Base-by-base conservation (phyloP, 495 filamentous ascomycete genomes). In the Elaphomyces granulatus region DNA sequence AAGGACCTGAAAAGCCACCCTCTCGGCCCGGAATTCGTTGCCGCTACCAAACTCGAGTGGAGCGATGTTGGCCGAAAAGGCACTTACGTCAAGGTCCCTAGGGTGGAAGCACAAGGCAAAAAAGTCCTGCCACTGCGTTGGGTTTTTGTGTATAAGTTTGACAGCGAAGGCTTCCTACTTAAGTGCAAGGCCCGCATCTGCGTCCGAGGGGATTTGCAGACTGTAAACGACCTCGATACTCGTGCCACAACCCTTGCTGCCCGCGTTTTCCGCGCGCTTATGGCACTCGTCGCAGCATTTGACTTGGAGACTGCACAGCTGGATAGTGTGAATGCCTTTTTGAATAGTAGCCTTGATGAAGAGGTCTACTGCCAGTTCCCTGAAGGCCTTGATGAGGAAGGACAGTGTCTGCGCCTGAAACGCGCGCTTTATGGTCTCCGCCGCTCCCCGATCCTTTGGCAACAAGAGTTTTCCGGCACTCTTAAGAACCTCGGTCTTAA, bases 141-240 rank as follows among this genome's bases (percentile, higher is more conserved):
- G n/a, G n/a, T n/a, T 12, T 44, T 20, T 37, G 33, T 37, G 16
- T 52, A 50, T 30, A 52, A 55, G 34, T 48, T 48, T 32, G 48
- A 54, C 23, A 18, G 38, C 2, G 34, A 54, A 15, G 35, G 47
- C 15, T 46, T 36, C 18, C 42, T 58, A 4, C 21, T 26, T 15
- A 58, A 56, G 40, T 49, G 40, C 18, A 59, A 59, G 36, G 51
- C 55, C 20, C 10, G 52, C 8, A 34, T 59, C 6, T 53, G 42
- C 20, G 52, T 53, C 2, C 40, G 48, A 41, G 50, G 52, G 18
- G 50, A 60, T 40, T 28, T 28, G 12, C 42, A 54, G 8, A 37
- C 55, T 33, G 45, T 36, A 12, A 32, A 32, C 20, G 15, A 40
- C 15, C 10, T 26, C 16, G 34, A 49, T 21, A 49, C 30, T 9